Evolutionary conservation across 768 basidiomycete genomes (phyloP).

Genomic region (Lactarius hatsudake): DNA sequence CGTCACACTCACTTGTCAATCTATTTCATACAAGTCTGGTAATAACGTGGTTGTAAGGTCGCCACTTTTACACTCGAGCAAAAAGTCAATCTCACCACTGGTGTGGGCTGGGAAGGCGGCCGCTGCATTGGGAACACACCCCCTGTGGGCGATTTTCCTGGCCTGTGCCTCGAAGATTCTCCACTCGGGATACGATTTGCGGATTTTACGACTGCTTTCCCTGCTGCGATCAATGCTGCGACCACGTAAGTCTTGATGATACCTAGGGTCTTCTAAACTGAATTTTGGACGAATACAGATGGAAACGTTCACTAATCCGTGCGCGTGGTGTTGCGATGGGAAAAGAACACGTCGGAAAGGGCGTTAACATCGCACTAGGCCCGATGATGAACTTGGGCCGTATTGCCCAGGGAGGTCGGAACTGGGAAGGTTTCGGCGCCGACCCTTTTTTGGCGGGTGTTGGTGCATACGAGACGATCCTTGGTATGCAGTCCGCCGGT

Average conservation of each 20-base stretch:
- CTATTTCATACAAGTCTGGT: not conserved
- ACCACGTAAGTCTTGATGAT: conserved; percentile 54
- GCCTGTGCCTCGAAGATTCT: conserved; percentile 73
- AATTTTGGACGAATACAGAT: conserved; percentile 40
- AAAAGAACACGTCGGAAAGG: conserved; percentile 77
- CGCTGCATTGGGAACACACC: conserved; percentile 70
- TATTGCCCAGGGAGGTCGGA: conserved; percentile 73
- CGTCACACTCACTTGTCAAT: not conserved
- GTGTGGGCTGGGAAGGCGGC: conserved; percentile 54
- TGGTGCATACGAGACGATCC: conserved; percentile 71
- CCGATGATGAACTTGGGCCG: conserved; percentile 90
- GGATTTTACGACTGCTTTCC: conserved; percentile 75
- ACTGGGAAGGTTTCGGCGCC: conserved; percentile 95
- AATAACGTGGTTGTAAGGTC: conserved; percentile 7
- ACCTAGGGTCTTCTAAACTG: not conserved
- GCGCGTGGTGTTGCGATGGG: conserved; percentile 77
- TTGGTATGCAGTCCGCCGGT: conserved; percentile 75
- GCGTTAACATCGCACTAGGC: conserved; percentile 73
- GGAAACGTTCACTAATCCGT: conserved; percentile 76
- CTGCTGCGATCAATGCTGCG: conserved; percentile 80
- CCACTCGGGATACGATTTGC: conserved; percentile 76
- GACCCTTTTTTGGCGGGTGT: conserved; percentile 86
- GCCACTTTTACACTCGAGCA: conserved; percentile 25
- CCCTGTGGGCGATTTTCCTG: conserved; percentile 53
- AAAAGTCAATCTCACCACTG: conserved; percentile 28